Percentiles rank a stretch among this genome's conserved stretches.
Conservation (phyloP, 2,329 filamentous ascomycete species). For the Colletotrichum navitas region DNA sequence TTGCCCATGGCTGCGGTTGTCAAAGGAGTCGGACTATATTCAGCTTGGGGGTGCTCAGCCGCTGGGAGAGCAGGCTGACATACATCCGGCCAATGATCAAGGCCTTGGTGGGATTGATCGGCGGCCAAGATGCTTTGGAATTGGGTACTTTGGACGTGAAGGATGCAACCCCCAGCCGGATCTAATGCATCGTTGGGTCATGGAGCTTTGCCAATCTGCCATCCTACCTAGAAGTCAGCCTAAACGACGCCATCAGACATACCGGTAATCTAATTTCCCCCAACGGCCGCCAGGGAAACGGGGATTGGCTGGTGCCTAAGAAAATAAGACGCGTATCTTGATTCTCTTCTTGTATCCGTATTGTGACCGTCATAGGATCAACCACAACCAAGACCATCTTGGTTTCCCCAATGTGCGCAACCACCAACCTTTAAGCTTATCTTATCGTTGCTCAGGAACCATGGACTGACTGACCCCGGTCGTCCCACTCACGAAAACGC, state of each 20-base stretch:
- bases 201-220: conserved; percentile 4
- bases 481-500: too few relatives aligned
- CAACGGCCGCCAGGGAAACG: not conserved
- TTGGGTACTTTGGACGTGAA: conserved; percentile 11
- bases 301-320: not conserved
- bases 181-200: conserved; percentile 14
- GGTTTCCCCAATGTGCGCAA: too few relatives aligned
- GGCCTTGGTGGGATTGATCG: conserved; percentile 9
- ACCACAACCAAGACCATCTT: not conserved
- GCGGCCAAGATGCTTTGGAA: not conserved
- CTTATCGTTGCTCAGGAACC: not conserved
- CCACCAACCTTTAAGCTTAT: not conserved
- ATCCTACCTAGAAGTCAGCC: conserved; percentile 3
- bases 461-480: not conserved
- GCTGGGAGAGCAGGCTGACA: conserved; percentile 1
- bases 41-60: conserved; percentile 19
- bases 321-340: not conserved
- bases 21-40: not conserved
- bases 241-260: conserved; percentile 1
- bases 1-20: conserved; percentile 6
- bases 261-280: not conserved
- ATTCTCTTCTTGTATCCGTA: not conserved
- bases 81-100: conserved; percentile 23
- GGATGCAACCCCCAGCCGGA: conserved; percentile 25
- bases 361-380: not conserved